These are phyloP conservation scores for Ceratocystis huliohia DNA, from an alignment of 2,329 filamentous ascomycete genomes.

Conservation along the genomic window DNA sequence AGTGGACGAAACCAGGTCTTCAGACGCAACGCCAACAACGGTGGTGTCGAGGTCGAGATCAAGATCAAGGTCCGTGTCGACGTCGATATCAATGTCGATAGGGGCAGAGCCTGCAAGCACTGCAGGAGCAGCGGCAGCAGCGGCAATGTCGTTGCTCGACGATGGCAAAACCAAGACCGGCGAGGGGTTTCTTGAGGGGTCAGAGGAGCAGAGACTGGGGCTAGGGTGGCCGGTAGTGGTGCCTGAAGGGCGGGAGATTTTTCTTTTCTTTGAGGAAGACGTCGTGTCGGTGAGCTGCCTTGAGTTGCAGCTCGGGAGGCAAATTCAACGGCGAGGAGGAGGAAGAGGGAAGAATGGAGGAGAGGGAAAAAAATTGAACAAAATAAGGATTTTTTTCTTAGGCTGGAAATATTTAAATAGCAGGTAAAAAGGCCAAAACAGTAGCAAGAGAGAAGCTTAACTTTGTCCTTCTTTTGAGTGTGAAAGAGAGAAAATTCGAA, in stretches of 20 bases:
- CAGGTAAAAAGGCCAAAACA: background rate
- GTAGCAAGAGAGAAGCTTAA: background rate
- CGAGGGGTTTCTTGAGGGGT: constrained; percentile 27
- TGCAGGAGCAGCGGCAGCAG: constrained; percentile 17
- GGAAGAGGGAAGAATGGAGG: constrained; percentile 17
- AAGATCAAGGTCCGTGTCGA: constrained; percentile 23
- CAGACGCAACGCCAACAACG: constrained; percentile 32
- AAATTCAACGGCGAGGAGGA: too few species aligned
- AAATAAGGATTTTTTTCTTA: constrained; percentile 15
- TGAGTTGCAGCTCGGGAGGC: constrained; percentile 40
- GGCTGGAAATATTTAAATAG: background rate
- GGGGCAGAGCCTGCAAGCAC: constrained; percentile 7
- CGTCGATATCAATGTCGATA: background rate
- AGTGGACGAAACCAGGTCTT: constrained; percentile 27
- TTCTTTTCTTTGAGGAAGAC: constrained; percentile 64
- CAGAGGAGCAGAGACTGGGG: constrained; percentile 30
- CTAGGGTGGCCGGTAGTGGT: constrained; percentile 16
- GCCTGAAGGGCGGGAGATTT: constrained; percentile 39
- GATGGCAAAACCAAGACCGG: constrained; percentile 31
- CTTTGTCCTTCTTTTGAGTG: constrained; percentile 1
- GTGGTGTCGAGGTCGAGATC: constrained; percentile 32
- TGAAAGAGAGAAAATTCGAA: background rate
- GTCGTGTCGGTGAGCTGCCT: constrained; percentile 57
- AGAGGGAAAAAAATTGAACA: constrained; percentile 11
- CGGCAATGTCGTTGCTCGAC: constrained; percentile 28